These are phyloP conservation scores for Telopea speciosissima DNA, from an alignment of 177 flowering plant species.

Conservation along the genomic window DNA sequence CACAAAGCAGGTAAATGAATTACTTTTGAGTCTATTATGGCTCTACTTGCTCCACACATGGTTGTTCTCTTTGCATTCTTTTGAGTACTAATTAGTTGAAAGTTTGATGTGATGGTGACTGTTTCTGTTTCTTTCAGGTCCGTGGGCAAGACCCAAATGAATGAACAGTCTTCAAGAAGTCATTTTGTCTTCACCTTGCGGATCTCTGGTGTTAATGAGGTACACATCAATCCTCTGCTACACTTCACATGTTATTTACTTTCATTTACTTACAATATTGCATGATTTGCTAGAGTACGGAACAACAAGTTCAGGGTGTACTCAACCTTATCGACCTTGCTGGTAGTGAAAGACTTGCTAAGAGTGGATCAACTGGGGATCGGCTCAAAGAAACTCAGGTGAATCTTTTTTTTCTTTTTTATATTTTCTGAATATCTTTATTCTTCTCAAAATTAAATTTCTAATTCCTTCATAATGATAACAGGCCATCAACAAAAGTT, in stretches of 20 bases:
- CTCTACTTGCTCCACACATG: no score
- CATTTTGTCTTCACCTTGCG: slow-evolving; percentile 83
- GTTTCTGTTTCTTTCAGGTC: slow-evolving; percentile 33
- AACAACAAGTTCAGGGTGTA: slow-evolving; percentile 91
- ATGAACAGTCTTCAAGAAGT: slow-evolving; percentile 85
- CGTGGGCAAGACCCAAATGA: slow-evolving; percentile 84
- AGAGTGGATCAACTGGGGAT: slow-evolving; percentile 96
- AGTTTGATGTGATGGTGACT: no score
- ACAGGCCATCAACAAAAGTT: slow-evolving; percentile 84
- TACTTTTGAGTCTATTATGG: no score
- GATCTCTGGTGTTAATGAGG: slow-evolving; percentile 82
- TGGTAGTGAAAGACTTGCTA: slow-evolving; percentile 95
- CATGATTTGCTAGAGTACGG: slow-evolving; percentile 58
- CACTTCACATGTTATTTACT: background rate
- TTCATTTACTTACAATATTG: background rate
- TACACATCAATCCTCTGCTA: slow-evolving; percentile 9
- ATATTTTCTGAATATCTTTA: background rate
- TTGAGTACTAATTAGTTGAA: no score
- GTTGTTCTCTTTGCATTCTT: no score
- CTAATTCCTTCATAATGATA: background rate
- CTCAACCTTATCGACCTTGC: slow-evolving; percentile 95
- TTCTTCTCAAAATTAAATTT: background rate
- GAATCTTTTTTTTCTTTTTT: background rate
- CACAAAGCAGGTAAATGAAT: slow-evolving; percentile 73
- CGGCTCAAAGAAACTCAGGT: slow-evolving; percentile 93